A percentile compares a stretch with the other conserved stretches of the same genome.
These are phyloP conservation scores for Eragrostis nindensis DNA, from an alignment of 176 grass and related monocot species.

Conservation along the genomic window DNA sequence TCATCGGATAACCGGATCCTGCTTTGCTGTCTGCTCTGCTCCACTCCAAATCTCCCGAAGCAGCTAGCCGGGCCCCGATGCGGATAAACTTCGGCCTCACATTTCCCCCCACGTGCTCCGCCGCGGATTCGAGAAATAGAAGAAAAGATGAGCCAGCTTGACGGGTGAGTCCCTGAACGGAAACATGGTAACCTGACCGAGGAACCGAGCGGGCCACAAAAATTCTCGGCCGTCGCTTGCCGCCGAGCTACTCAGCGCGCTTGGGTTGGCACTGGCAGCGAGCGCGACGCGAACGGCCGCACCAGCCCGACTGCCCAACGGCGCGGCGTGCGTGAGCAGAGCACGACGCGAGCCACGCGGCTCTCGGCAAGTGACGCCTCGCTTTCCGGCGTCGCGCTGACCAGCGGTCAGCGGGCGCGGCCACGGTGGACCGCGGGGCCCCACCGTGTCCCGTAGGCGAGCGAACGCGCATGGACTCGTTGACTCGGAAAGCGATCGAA, in stretches of 20 bases:
- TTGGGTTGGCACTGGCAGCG: too few species aligned
- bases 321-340: too few species aligned
- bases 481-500: neutral
- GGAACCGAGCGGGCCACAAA: too few species aligned
- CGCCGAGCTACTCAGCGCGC: too few species aligned
- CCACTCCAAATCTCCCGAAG: neutral
- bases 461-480: neutral
- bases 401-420: neutral
- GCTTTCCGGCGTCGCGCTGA: conserved; percentile 20
- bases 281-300: too few species aligned
- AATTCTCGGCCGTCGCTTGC: too few species aligned
- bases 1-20: neutral
- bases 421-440: neutral
- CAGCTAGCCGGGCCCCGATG: neutral
- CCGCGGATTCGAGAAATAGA: neutral
- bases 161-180: too few species aligned
- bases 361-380: neutral
- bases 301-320: too few species aligned
- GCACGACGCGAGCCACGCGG: neutral
- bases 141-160: too few species aligned
- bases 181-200: too few species aligned
- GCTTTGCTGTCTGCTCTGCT: conserved; percentile 21
- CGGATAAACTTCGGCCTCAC: neutral
- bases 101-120: neutral
- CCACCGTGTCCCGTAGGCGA: neutral